Percentiles rank a stretch among this genome's conserved stretches.
Conservation (phyloP, 2,329 filamentous ascomycete species). For the Biscogniauxia sp. region DNA sequence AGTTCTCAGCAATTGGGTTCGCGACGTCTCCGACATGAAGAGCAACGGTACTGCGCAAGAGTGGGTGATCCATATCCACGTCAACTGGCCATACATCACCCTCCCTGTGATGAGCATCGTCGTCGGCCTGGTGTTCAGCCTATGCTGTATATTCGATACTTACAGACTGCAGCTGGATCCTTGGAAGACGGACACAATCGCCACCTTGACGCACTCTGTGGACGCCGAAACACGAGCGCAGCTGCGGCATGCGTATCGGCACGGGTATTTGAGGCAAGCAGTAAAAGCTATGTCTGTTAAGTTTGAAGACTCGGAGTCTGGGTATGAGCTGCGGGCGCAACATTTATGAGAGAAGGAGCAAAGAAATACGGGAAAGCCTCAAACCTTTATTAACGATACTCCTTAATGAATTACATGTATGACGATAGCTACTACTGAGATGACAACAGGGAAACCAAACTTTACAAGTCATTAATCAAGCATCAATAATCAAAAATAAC, state of each 20-base stretch:
- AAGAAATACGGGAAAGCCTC: too few relatives aligned
- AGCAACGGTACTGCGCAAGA: constrained; percentile 8
- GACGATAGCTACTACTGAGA: too few relatives aligned
- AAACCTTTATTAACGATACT: too few relatives aligned
- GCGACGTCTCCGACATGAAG: constrained; percentile 10
- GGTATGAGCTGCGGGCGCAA: constrained; percentile 17
- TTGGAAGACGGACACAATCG: constrained; percentile 21
- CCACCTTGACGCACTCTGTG: constrained; percentile 20
- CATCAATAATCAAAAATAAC: too few relatives aligned
- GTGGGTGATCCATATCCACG: constrained; percentile 17
- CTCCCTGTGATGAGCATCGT: constrained; percentile 13
- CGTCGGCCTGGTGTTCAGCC: constrained; percentile 11
- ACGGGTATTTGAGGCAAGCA: constrained; percentile 13
- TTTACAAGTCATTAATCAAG: too few relatives aligned
- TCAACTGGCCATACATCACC: constrained; percentile 23
- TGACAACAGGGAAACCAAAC: too few relatives aligned
- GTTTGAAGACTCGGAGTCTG: constrained; percentile 17
- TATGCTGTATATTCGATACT: constrained; percentile 17
- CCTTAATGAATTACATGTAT: too few relatives aligned
- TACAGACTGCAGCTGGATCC: constrained; percentile 12
- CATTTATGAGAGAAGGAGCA: background rate
- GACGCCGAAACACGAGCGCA: constrained; percentile 19
- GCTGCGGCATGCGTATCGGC: constrained; percentile 15
- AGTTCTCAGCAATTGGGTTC: constrained; percentile 17
- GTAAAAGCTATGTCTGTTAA: constrained; percentile 11